These are phyloP conservation scores for Anastatica hierochuntica DNA, from an alignment of 345 rosid species.

Conservation along the genomic window DNA sequence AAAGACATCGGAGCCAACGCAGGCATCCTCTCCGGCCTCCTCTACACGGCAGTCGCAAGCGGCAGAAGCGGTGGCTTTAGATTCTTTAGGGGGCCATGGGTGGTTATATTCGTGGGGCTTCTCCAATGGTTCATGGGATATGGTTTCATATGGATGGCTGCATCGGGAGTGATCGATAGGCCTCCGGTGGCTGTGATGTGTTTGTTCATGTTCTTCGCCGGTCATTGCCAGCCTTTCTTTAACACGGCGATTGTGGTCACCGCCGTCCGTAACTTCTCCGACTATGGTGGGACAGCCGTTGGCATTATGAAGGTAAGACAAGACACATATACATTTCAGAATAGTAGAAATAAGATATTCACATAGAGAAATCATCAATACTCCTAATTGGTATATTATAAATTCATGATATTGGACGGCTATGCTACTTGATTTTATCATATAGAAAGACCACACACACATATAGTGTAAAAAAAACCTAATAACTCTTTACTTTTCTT, in stretches of 20 bases:
- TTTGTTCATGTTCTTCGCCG: conserved; percentile 57
- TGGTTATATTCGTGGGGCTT: conserved; percentile 59
- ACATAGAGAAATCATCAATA: too few relatives aligned
- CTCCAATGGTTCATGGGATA: conserved; percentile 61
- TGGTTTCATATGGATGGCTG: conserved; percentile 75
- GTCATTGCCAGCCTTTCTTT: conserved; percentile 70
- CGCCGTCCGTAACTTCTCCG: conserved; percentile 57
- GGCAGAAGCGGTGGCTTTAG: conserved; percentile 14
- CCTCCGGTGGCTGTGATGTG: conserved; percentile 75
- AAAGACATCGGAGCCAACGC: conserved; percentile 87
- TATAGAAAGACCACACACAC: too few relatives aligned
- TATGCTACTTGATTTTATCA: too few relatives aligned
- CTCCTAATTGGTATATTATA: too few relatives aligned
- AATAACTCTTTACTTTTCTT: too few relatives aligned
- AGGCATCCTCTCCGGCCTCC: conserved; percentile 73
- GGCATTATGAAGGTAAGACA: conserved; percentile 89
- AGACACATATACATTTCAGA: too few relatives aligned
- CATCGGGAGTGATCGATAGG: conserved; percentile 47
- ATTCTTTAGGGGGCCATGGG: conserved; percentile 51
- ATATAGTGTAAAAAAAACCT: too few relatives aligned
- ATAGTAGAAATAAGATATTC: too few relatives aligned
- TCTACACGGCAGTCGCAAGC: conserved; percentile 48
- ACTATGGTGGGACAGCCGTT: conserved; percentile 72
- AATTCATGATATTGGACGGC: too few relatives aligned
- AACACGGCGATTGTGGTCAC: conserved; percentile 66